Base-by-base conservation (phyloP, 371 early-diverging fungal genomes). In the Nematocida minor region DNA sequence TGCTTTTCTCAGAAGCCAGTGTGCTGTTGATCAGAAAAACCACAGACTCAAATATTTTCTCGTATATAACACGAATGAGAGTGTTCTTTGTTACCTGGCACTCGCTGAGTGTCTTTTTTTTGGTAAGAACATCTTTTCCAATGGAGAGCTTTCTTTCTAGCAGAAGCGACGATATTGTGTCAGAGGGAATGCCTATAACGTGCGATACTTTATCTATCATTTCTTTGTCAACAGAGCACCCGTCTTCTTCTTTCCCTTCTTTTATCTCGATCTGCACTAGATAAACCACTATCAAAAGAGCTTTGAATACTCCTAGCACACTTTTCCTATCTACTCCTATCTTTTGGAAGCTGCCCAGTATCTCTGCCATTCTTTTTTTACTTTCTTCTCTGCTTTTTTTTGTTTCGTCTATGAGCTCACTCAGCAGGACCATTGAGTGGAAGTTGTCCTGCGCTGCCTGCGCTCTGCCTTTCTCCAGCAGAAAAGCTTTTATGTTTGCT, bases 381-480 rank as follows among this genome's bases (percentile, higher is more conserved):
- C 49, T 53, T 16, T 48, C 18, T n/a, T 20, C 9, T 18, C 31
- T 41, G 0, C 2, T 66, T 25, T 63, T 63, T 18, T 31, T 11
- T 55, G 27, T 44, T 41, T 32, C 53, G 6, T 32, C 0, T 27
- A 48, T 4, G 0, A 60, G 29, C 2, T 18, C 62, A 14, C 20
- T 20, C 0, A 60, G 6, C 4, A 70, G 4, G 41, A 40, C 41
- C 9, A 74, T 93, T 36, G 92, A 89, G 82, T 94, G 90, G 82
- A 92, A 94, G 53, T 88, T 91, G 60, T 90, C 86, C 31, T 83
- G 84, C 16, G 86, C 83, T 14, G 86, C 80, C 14, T 89, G 88
- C 2, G 92, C 88, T 54, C 93, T 86, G 62, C 88, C 83, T 48
- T 89, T 87, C 82, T 97, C 95, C 48, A 95, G 88, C 25, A 91